Conservation (phyloP, 208 protist genomes). For the Trypanosoma grayi region DNA sequence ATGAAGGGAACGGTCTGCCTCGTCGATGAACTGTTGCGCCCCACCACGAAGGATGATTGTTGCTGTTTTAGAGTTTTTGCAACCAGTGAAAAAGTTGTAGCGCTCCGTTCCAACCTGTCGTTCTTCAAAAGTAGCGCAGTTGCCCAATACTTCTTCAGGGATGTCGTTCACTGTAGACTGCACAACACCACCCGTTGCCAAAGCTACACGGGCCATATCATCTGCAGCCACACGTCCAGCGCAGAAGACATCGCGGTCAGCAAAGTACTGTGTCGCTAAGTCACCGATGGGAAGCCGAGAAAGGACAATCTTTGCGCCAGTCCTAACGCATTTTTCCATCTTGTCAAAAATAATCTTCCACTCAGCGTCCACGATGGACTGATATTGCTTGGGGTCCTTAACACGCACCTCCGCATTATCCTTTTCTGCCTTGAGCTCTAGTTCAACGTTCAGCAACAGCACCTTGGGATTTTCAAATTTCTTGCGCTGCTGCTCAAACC, state of each 20-base stretch:
- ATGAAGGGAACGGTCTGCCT: conserved; percentile 99
- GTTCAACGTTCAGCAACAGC: conserved; percentile 99
- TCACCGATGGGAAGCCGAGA: conserved; percentile 99
- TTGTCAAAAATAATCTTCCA: conserved; percentile 99
- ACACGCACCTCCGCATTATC: conserved; percentile 99
- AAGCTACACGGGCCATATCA: conserved; percentile 93
- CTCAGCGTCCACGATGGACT: conserved; percentile 99
- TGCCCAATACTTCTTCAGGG: conserved; percentile 91
- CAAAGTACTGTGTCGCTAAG: conserved; percentile 99
- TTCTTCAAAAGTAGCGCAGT: conserved; percentile 98
- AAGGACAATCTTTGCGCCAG: conserved; percentile 99
- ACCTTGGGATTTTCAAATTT: conserved; percentile 98
- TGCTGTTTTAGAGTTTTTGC: conserved; percentile 85
- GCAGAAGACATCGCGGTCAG: conserved; percentile 99
- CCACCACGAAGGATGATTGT: conserved; percentile 97
- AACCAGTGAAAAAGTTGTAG: conserved; percentile 99
- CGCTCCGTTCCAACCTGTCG: conserved; percentile 97
- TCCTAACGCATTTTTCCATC: conserved; percentile 98
- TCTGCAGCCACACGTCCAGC: conserved; percentile 98
- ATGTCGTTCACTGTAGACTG: conserved; percentile 98
- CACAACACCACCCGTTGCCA: conserved; percentile 96
- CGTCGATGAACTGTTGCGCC: conserved; percentile 99
- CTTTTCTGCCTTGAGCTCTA: conserved; percentile 99
- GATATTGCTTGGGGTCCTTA: conserved; percentile 98
- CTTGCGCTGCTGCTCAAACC: conserved; percentile 99